Base-by-base conservation (phyloP, 1,139 yeast genomes). In the Nadsonia commutata region DNA sequence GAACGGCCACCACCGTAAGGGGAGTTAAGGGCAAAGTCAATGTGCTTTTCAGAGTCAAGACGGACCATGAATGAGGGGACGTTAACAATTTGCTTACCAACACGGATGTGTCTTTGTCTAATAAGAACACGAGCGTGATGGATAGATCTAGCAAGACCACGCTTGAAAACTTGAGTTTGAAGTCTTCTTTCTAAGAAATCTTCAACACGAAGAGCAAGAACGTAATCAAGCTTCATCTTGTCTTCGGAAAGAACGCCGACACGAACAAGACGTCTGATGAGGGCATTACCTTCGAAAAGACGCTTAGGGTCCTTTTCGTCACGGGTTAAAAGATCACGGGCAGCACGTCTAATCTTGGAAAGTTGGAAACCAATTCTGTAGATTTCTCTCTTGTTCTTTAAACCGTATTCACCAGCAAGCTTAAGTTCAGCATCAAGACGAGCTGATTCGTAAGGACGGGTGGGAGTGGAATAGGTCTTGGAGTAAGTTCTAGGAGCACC, bases 1-100 rank as follows among this genome's bases (percentile, higher is more conserved):
- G 98, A 93, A 78, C 98, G 90, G 63, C 96, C 98, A 76, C 98
- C 98, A 70, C 98, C 98, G 85, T 84, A 90, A 72, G 99, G 98
- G 58, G 98, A 90, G 71, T 84, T 85, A 69, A 88, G 81, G 64
- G 98, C 94, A 63, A 90, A 90, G 80, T 90, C 98, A 74, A 90
- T 86, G 86, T 93, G 98, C 84, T 90, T 90, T 76, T 90, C 98
- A 59, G 98, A 88, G 76, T 90, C 99, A 71, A 90, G 82, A 79
- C 99, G 93, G 57, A 90, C 99, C 79, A 88, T 83, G 90, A 90
- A 90, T 57, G 97, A 88, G 72, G 99, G 97, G 59, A 90, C 83
- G 76, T 80, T 83, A 71, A 90, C 99, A 62, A 86, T 78, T 78
- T 90, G 99, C 83, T 90, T 90, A 75, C 99, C 99, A 70, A 90